Percentiles rank a stretch among this genome's conserved stretches.
Evolutionary conservation across 2,329 filamentous ascomycete genomes (phyloP).

Genomic region (Tolypocladium tropicale): DNA sequence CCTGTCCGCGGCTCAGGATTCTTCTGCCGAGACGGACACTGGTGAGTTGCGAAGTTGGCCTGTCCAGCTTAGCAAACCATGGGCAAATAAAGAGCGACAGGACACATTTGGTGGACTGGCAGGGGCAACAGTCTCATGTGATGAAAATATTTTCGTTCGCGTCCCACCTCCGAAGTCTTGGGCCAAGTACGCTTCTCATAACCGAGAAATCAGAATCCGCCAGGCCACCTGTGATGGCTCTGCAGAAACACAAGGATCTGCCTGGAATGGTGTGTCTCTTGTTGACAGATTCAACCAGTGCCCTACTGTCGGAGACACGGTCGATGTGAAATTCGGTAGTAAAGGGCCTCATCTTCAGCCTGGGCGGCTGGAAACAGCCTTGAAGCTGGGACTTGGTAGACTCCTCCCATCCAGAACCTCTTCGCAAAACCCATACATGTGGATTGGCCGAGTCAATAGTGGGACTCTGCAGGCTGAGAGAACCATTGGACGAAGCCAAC

Average conservation of each 20-base stretch:
- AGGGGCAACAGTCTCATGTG: neutral
- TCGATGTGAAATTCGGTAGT: neutral
- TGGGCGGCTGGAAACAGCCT: slow-evolving; percentile 16
- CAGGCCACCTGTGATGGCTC: neutral
- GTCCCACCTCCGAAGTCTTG: slow-evolving; percentile 18
- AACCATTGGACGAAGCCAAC: neutral
- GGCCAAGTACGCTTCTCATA: slow-evolving; percentile 22
- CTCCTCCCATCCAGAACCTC: slow-evolving; percentile 4
- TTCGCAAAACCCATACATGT: neutral
- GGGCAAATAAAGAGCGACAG: neutral
- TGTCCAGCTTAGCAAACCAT: neutral
- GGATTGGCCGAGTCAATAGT: neutral
- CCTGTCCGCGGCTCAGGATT: neutral
- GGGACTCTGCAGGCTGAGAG: neutral
- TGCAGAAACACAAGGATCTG: neutral
- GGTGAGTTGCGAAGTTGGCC: neutral
- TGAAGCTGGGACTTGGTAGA: slow-evolving; percentile 9
- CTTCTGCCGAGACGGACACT: neutral
- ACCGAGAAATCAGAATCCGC: slow-evolving; percentile 14
- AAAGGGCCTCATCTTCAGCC: slow-evolving; percentile 15
- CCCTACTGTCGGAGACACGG: slow-evolving; percentile 2
- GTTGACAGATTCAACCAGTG: neutral
- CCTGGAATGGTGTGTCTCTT: neutral
- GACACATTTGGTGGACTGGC: neutral
- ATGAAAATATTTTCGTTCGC: slow-evolving; percentile 1